phyloP scores from a whole-genome alignment of 352 stramenopile species.

The Blastocystis sp. region DNA sequence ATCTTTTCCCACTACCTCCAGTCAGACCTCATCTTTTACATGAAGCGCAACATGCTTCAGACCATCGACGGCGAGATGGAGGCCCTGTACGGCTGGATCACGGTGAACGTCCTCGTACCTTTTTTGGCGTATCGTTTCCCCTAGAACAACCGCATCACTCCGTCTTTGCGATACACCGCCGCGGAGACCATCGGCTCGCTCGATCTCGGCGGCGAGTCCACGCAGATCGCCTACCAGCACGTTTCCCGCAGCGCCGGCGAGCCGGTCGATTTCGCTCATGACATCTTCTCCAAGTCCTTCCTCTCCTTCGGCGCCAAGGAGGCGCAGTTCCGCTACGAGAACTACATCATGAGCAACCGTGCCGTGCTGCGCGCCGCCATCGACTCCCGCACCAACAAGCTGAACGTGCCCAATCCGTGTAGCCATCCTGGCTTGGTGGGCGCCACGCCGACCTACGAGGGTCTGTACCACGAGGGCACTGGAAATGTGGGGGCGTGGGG shows the following conservation, averaged over 20 bases:
- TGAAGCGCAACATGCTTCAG: slow-evolving; percentile 57
- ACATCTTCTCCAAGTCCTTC: slow-evolving; percentile 59
- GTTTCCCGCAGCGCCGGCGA: not conserved
- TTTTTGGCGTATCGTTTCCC: not conserved
- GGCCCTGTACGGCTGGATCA: slow-evolving; percentile 67
- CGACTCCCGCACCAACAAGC: slow-evolving; percentile 10
- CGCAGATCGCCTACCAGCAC: slow-evolving; percentile 57
- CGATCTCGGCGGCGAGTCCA: slow-evolving; percentile 62
- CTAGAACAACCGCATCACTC: slow-evolving; percentile 60
- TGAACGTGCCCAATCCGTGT: slow-evolving; percentile 55
- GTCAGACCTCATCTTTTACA: slow-evolving; percentile 56
- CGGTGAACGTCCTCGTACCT: slow-evolving; percentile 60
- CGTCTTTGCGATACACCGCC: slow-evolving; percentile 17
- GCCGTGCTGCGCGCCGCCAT: slow-evolving; percentile 15
- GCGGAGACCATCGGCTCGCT: slow-evolving; percentile 25
- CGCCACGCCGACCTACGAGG: not conserved
- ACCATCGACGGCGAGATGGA: slow-evolving; percentile 68
- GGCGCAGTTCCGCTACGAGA: slow-evolving; percentile 56
- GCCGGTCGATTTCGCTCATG: slow-evolving; percentile 14
- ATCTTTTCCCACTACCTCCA: slow-evolving; percentile 50
- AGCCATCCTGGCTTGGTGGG: slow-evolving; percentile 3
- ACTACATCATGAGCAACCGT: slow-evolving; percentile 48
- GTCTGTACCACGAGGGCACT: slow-evolving; percentile 44
- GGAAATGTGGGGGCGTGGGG: slow-evolving; percentile 21
- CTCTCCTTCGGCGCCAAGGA: slow-evolving; percentile 68